Base-by-base conservation (phyloP, 2,329 filamentous ascomycete genomes). In the Botrytis galanthina region DNA sequence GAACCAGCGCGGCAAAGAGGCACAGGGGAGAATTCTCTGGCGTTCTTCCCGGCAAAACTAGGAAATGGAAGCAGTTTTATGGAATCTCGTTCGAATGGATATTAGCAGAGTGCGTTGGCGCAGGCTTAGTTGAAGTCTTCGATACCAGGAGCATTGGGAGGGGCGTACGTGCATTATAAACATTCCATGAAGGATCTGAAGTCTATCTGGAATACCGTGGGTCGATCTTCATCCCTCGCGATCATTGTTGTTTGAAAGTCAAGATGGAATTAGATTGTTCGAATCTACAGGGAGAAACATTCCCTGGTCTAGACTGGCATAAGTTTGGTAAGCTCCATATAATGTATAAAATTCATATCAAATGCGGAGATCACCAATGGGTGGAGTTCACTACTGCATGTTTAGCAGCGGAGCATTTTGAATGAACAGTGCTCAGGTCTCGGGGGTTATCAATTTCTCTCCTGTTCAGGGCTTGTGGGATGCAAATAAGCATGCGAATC, bases 81-180 rank as follows among this genome's bases (percentile, higher is more conserved):
- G 92, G 92, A 0, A 81, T 93, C 74, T 83, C 86, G 61, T 94
- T 93, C 81, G 87, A 91, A 74, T 94, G 91, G 90, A 85, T 92
- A 26, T 80, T 94, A 60, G 89, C 87, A 59, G 91, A 94, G 81
- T 92, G 91, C 61, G 85, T 93, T 37, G 92, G 92, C 0, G 85
- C 89, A 42, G 92, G 92, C 1, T 79, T 91, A 26, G 86, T 94
- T 6, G 92, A 95, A 81, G 83, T 93, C 22, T 95, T 95, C 80
- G 88, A 93, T 79, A 94, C 92, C 20, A 86, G 90, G 22, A 92
- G 89, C 78, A 91, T 94, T n/a, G 92, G 92, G 1, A 85, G 87
- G 74, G 92, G 89, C 18, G 86, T 93, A 73, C 85, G 89, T 76
- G 79, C 77, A 62, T 75, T 81, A 72, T 80, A 74, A 75, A 63